Percentiles rank a stretch among this genome's conserved stretches.
These are phyloP conservation scores for Nymphaea colorata DNA, from an alignment of 164 flowering plant genomes.

Conservation along the genomic window DNA sequence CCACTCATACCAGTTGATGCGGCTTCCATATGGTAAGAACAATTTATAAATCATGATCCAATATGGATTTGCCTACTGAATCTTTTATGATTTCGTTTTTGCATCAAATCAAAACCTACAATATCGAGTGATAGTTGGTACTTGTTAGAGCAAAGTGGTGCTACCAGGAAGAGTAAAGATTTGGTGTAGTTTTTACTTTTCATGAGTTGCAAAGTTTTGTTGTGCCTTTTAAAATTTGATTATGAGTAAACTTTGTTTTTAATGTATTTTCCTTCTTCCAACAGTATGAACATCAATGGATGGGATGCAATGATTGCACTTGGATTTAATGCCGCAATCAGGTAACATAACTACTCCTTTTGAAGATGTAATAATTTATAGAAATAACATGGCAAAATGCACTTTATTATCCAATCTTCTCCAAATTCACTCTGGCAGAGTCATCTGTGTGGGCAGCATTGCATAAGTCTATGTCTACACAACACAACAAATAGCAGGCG, in stretches of 20 bases:
- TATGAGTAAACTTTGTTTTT: background rate
- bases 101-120: too few relatives aligned
- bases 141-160: too few relatives aligned
- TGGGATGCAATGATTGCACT: constrained; percentile 56
- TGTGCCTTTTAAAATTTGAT: background rate
- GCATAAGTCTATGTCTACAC: background rate
- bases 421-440: background rate
- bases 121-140: too few relatives aligned
- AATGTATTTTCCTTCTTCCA: background rate
- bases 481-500: background rate
- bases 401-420: background rate
- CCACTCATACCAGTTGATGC: constrained; percentile 56
- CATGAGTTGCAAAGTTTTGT: too few relatives aligned
- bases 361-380: background rate
- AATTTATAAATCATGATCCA: too few relatives aligned
- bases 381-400: background rate
- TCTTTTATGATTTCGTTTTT: too few relatives aligned
- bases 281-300: constrained; percentile 63
- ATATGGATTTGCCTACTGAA: too few relatives aligned
- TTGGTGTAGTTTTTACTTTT: background rate
- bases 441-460: background rate
- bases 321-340: constrained; percentile 72
- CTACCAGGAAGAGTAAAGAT: too few relatives aligned
- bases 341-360: constrained; percentile 14
- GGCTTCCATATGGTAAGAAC: constrained; percentile 42